phyloP scores from a whole-genome alignment of 768 basidiomycete species.

The Suillus lakei region DNA sequence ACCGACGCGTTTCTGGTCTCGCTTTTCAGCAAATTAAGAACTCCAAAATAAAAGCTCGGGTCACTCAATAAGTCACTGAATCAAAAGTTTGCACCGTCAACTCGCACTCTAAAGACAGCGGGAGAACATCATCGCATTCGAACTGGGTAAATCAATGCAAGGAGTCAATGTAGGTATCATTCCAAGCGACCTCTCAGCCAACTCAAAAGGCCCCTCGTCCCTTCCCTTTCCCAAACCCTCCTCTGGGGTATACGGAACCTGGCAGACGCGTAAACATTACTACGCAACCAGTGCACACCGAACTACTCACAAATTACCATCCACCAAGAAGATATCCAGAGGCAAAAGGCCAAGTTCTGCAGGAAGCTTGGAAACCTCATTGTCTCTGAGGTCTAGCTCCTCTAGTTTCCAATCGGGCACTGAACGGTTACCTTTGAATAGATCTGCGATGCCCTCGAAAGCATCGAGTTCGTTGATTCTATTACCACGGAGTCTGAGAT shows the following conservation, averaged over 20 bases:
- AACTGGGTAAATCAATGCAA: background rate
- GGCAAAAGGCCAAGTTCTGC: constrained; percentile 76
- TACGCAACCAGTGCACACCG: background rate
- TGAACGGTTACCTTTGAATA: constrained; percentile 69
- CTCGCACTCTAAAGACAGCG: background rate
- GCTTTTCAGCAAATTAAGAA: background rate
- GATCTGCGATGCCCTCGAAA: constrained; percentile 61
- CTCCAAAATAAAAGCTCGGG: background rate
- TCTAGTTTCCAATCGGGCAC: constrained; percentile 75
- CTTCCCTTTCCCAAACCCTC: constrained; percentile 86
- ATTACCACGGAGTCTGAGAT: constrained; percentile 74
- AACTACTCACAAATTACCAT: constrained; percentile 76
- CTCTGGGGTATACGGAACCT: constrained; percentile 85
- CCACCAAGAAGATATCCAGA: constrained; percentile 81
- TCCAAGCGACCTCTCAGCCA: constrained; percentile 82
- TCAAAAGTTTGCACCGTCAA: background rate
- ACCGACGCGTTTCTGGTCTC: background rate
- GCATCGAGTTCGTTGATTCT: constrained; percentile 63
- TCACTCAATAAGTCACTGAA: background rate
- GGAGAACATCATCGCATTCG: background rate
- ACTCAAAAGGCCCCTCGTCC: constrained; percentile 78
- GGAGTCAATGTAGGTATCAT: constrained; percentile 26
- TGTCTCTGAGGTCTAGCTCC: constrained; percentile 83
- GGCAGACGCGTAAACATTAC: constrained; percentile 1
- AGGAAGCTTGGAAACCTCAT: constrained; percentile 73